A percentile compares a stretch with the other conserved stretches of the same genome.
Conservation (phyloP, 495 filamentous ascomycete genomes). For the Paragyromitra xinjiangensis region DNA sequence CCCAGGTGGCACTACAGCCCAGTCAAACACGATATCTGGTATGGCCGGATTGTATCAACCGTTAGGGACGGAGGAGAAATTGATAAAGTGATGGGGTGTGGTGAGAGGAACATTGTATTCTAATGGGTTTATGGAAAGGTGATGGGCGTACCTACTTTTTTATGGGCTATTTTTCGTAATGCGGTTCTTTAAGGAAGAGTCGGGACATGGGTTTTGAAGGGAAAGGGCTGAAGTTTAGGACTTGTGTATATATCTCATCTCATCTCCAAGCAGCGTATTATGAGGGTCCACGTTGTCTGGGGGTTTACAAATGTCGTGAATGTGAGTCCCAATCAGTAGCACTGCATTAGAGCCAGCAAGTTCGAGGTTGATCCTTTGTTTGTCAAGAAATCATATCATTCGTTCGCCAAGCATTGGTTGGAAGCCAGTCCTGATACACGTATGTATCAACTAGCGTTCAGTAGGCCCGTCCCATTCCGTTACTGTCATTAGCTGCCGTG, state of each 20-base stretch:
- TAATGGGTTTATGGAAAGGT: conserved; percentile 15
- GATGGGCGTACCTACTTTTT: conserved; percentile 22
- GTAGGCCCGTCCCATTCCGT: not conserved
- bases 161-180: conserved; percentile 21
- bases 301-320: not conserved
- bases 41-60: conserved; percentile 34
- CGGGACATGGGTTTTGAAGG: not conserved
- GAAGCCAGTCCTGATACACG: not conserved
- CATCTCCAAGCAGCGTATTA: conserved; percentile 32
- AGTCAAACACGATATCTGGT: conserved; percentile 33
- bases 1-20: conserved; percentile 3
- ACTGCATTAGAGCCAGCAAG: conserved; percentile 1
- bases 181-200: not conserved
- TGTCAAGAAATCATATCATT: conserved; percentile 8
- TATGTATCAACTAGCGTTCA: not conserved
- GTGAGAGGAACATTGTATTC: conserved; percentile 15
- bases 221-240: conserved; percentile 17
- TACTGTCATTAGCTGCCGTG: not conserved
- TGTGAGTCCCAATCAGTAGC: conserved; percentile 13
- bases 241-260: conserved; percentile 35
- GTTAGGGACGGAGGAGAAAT: conserved; percentile 1
- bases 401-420: not conserved
- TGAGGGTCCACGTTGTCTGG: conserved; percentile 24
- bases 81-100: conserved; percentile 2
- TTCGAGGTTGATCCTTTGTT: not conserved